Percentiles rank a stretch among this genome's conserved stretches.
Evolutionary conservation across 306 rosid species (phyloP).

Genomic region (Cercis canadensis): DNA sequence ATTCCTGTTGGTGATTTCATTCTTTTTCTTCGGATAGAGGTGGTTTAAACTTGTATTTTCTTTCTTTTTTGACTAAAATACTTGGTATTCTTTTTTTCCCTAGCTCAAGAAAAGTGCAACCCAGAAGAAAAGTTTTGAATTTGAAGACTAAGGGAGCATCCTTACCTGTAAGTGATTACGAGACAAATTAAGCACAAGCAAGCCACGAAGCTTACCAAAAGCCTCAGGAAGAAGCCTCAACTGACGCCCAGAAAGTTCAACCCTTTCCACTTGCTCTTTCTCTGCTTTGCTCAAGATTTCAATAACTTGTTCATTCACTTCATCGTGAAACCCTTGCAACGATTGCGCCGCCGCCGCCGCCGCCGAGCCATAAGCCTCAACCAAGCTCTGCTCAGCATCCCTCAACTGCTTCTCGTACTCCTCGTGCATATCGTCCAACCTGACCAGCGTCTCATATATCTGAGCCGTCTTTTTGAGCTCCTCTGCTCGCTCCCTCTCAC

Average conservation of each 20-base stretch:
- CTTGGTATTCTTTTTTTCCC: background rate
- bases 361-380: slow-evolving; percentile 35
- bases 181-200: slow-evolving; percentile 50
- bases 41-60: background rate
- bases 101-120: background rate
- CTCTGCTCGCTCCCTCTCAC: background rate
- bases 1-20: too few species aligned
- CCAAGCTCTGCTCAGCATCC: slow-evolving; percentile 43
- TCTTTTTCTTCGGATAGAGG: background rate
- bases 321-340: slow-evolving; percentile 17
- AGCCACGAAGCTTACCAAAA: slow-evolving; percentile 45
- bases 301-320: slow-evolving; percentile 33
- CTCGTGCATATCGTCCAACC: slow-evolving; percentile 48
- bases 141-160: background rate
- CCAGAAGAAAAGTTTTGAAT: background rate
- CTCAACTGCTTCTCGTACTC: slow-evolving; percentile 41
- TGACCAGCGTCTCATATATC: slow-evolving; percentile 40
- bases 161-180: slow-evolving; percentile 50
- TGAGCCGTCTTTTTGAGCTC: background rate
- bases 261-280: slow-evolving; percentile 34
- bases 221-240: slow-evolving; percentile 54
- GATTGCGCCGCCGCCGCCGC: slow-evolving; percentile 14
- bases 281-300: slow-evolving; percentile 44
- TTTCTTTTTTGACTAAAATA: background rate
- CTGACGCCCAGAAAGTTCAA: slow-evolving; percentile 51